Conservation (phyloP, 306 rosid species). For the Dryas octopetala region DNA sequence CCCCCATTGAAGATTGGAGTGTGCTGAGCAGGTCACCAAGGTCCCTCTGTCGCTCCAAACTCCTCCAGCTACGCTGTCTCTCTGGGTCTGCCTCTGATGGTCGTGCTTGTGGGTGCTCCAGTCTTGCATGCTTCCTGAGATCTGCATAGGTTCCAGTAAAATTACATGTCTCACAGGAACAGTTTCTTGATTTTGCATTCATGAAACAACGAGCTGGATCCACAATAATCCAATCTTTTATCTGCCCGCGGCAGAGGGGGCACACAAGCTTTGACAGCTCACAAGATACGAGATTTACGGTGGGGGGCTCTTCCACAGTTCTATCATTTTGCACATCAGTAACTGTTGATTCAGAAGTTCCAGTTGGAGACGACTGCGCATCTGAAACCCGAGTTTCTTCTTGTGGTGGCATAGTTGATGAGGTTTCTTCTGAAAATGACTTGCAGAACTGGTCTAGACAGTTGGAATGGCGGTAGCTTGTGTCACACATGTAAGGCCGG, state of each 20-base stretch:
- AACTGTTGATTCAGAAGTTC: constrained; percentile 15
- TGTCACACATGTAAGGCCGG: constrained; percentile 98
- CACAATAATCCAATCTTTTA: constrained; percentile 79
- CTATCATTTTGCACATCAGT: constrained; percentile 46
- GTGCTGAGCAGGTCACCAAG: constrained; percentile 90
- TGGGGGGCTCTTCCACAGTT: constrained; percentile 50
- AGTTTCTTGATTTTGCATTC: constrained; percentile 86
- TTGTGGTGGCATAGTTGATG: constrained; percentile 38
- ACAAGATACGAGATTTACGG: constrained; percentile 51
- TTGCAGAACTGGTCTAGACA: constrained; percentile 95
- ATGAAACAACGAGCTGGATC: constrained; percentile 86
- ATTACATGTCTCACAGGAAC: constrained; percentile 84
- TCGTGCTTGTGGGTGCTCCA: constrained; percentile 78
- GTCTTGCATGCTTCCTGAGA: constrained; percentile 94
- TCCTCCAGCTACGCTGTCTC: constrained; percentile 87
- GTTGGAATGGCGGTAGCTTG: constrained; percentile 97
- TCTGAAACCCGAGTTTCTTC: constrained; percentile 46
- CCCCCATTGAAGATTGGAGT: constrained; percentile 83
- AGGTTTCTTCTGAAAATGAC: constrained; percentile 54
- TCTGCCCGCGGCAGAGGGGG: constrained; percentile 89
- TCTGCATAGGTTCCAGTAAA: constrained; percentile 78
- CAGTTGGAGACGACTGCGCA: constrained; percentile 27
- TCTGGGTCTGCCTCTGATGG: constrained; percentile 95
- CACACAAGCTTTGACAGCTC: constrained; percentile 72
- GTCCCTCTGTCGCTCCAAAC: constrained; percentile 94